Evolutionary conservation across 495 filamentous ascomycete genomes (phyloP), one percentile per base, ranked within the genome.

Genomic region (Xylaria scruposa): DNA sequence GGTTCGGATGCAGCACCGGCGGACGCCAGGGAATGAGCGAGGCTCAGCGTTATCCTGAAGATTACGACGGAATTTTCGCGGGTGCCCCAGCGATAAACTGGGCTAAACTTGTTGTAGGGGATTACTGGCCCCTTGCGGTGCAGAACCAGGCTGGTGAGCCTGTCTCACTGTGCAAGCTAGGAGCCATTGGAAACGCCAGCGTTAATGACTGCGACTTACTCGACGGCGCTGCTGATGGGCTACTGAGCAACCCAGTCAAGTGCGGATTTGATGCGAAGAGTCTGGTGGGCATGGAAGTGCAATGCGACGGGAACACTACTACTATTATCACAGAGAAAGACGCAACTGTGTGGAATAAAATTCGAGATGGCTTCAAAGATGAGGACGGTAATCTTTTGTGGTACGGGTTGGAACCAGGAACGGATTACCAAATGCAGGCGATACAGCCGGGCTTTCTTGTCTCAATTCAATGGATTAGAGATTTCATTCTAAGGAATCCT

Each of bases 41-140:
- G 33, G 81, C 81, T 6, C 78, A 86, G 74, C 70, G 72, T 42
- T 86, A 79, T 58, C 84, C 84, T 2, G 78, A 83, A 19, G 82
- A 85, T 68, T 85, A 89, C 70, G 88, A 91, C 75, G 89, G 89
- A 38, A 85, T 91, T 8, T 78, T 90, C 40, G 87, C 87, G 8
- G 87, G 85, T 13, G 82, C 88, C 7, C 88, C 77, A 68, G 81
- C 71, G 53, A 80, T 70, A 70, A 79, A 83, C 70, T 83, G 78
- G 79, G 68, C 70, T 3, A 67, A 67, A 40, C 70, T 78, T 64
- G n/a, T 74, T 9, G 12, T 71, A 10, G 73, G 74, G 1, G 71
- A 75, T 46, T 66, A 72, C n/a, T 82, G 78, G 79, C 76, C 79
- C 21, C 71, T 78, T 26, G 42, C 68, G 31, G 73, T 77, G 47